Conservation (phyloP, 78 protist species). For the Planoprotostelium fungivorum region DNA sequence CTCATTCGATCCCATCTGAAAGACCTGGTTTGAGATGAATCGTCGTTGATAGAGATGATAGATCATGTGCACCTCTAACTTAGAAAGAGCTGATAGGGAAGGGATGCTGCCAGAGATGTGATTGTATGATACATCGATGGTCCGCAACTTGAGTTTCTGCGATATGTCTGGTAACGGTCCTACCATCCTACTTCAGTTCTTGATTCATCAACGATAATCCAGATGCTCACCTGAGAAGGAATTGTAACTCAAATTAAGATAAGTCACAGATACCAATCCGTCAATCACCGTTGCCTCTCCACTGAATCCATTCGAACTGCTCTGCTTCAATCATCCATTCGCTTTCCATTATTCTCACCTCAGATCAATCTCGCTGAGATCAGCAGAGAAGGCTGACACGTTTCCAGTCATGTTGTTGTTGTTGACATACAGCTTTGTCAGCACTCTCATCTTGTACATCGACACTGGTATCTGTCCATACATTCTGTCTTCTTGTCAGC, state of each 20-base stretch:
- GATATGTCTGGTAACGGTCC: background rate
- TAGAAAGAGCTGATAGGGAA: background rate
- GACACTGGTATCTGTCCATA: background rate
- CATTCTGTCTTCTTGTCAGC: too few species aligned
- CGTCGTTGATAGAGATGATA: too few species aligned
- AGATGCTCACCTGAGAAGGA: background rate
- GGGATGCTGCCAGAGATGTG: background rate
- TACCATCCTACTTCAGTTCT: background rate
- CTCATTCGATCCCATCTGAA: background rate
- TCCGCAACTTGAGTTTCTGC: background rate
- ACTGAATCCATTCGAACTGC: background rate
- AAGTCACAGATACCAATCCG: background rate
- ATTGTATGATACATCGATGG: background rate
- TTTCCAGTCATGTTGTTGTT: background rate
- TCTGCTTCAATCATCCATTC: too few species aligned
- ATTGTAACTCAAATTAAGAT: background rate
- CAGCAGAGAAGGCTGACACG: background rate
- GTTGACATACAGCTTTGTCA: background rate
- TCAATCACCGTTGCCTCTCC: background rate
- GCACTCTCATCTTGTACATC: background rate
- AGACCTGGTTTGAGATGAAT: background rate
- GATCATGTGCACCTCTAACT: background rate
- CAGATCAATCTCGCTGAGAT: background rate
- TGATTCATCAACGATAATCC: too few species aligned
- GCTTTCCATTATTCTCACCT: too few species aligned